Percentiles rank a stretch among this genome's conserved stretches.
phyloP scores from a whole-genome alignment of 495 filamentous ascomycete genomes.

The Penicillium canariense region DNA sequence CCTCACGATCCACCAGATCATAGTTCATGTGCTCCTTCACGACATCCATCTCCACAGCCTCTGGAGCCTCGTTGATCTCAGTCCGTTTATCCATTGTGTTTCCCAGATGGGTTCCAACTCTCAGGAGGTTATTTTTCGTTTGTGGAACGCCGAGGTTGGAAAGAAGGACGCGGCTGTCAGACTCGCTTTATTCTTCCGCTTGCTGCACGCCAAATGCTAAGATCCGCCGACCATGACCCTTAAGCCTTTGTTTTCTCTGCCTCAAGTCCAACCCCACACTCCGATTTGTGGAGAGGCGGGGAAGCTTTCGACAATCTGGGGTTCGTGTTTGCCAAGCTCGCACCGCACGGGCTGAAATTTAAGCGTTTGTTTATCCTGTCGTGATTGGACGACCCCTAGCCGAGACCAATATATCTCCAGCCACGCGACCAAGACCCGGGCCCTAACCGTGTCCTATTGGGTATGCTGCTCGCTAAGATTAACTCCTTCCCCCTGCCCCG shows the following conservation, averaged over 20 bases:
- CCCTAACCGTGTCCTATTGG: neutral
- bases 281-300: neutral
- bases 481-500: neutral
- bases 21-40: conserved; percentile 49
- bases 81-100: neutral
- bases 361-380: neutral
- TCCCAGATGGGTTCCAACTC: neutral
- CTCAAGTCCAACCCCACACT: neutral
- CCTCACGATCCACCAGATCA: conserved; percentile 56
- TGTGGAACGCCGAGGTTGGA: neutral
- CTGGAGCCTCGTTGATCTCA: conserved; percentile 2
- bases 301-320: neutral
- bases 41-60: conserved; percentile 1
- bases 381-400: neutral
- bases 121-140: neutral
- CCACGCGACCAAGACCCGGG: neutral
- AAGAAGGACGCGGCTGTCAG: neutral
- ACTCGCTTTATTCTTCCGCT: neutral
- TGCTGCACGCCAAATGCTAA: neutral
- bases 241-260: neutral
- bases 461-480: neutral
- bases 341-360: neutral
- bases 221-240: neutral
- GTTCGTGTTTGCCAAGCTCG: neutral
- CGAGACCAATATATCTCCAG: neutral